Conservation (phyloP, 345 rosid species). For the Raphanus sativus region DNA sequence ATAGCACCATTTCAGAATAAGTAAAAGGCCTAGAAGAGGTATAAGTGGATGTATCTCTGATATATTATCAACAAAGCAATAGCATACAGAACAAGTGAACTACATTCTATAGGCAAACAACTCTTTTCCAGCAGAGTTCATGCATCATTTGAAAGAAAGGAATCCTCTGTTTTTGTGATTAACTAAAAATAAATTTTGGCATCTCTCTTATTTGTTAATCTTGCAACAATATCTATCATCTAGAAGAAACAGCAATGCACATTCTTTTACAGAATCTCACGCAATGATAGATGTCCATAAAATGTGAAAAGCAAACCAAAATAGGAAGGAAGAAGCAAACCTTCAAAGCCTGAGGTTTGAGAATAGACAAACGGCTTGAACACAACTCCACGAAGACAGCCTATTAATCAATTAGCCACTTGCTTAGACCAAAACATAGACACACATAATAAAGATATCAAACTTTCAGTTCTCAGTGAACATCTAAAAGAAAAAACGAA, state of each 20-base stretch:
- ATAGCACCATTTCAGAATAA: slow-evolving; percentile 10
- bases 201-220: background rate
- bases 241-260: background rate
- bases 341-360: slow-evolving; percentile 78
- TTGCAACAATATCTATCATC: background rate
- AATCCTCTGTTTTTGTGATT: slow-evolving; percentile 15
- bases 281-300: background rate
- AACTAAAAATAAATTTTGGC: background rate
- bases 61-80: slow-evolving; percentile 21
- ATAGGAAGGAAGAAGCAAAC: slow-evolving; percentile 39
- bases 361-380: slow-evolving; percentile 74
- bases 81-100: slow-evolving; percentile 8
- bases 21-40: background rate
- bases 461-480: slow-evolving; percentile 11
- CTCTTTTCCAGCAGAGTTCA: background rate
- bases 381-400: slow-evolving; percentile 94
- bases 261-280: slow-evolving; percentile 2
- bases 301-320: slow-evolving; percentile 3
- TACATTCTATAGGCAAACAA: background rate
- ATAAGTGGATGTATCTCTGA: background rate
- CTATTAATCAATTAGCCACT: slow-evolving; percentile 40
- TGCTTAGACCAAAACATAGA: slow-evolving; percentile 1
- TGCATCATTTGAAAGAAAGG: background rate
- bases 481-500: slow-evolving; percentile 36
- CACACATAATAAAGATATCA: slow-evolving; percentile 4